Base-by-base conservation (phyloP, 108 stramenopile genomes). In the Pseudonitzschia pungens region DNA sequence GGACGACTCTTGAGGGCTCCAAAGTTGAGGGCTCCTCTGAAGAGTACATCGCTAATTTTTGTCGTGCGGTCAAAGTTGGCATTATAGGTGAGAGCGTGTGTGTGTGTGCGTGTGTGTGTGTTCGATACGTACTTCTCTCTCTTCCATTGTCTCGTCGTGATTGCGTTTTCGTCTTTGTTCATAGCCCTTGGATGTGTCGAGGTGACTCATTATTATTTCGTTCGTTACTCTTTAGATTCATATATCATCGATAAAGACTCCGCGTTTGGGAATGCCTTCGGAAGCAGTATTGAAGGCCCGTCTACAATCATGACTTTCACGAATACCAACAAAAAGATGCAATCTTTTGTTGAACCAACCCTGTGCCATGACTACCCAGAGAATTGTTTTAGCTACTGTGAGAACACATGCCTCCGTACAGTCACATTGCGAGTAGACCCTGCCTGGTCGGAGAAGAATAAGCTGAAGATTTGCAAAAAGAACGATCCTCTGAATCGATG, bases 271-370 rank as follows among this genome's bases (percentile, higher is more conserved):
- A 21, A 18, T 18, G 16, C 52, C 18, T 21, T 53, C n/a, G 52
- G n/a, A 8, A 53, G 16, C 18, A 16, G 14, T 5, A 11, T 43
- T 11, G 52, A 21, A 20, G 52, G 52, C 5, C 16, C n/a, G 5
- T 53, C 52, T 53, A 53, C 52, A 53, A 53, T 53, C 52, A 53
- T 53, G 52, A 53, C 52, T 5, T 53, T 16, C 18, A 53, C 52
- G 52, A 21, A 53, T 53, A 50, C 52, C 16, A 18, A 53, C 5
- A 53, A 18, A 21, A 53, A 53, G n/a, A 53, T 53, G 52, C 52
- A 53, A 53, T 21, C 52, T 53, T 53, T 53, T 18, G 52, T 53
- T 53, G 52, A 53, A 53, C 16, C 16, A 20, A 53, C 52, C 18
- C 18, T 21, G 52, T 53, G 52, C n/a, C 16, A 21, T 21, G n/a